Base-by-base conservation (phyloP, 306 rosid genomes). In the Vigna trinervia region DNA sequence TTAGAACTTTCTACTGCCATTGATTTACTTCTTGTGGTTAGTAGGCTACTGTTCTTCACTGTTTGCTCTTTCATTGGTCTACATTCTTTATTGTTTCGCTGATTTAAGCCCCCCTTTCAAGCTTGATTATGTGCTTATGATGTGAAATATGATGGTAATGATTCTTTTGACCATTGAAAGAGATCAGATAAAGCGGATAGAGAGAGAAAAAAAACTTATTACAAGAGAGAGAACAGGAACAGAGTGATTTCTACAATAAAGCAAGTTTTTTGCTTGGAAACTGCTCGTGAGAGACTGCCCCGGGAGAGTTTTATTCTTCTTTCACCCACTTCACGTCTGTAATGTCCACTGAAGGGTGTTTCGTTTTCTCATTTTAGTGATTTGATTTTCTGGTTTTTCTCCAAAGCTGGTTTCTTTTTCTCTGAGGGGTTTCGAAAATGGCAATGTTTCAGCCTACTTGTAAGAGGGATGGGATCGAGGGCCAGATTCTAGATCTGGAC, bases 401-500 rank as follows among this genome's bases (percentile, higher is more conserved):
- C 19, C 43, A 60, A 60, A 60, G 66, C 43, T 60, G 12, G 11
- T 28, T 30, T 32, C 20, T 28, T 60, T 60, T 5, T 5, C 20
- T 5, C 66, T 8, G 62, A 30, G 65, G 85, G 81, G 45, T 64
- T 77, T 41, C 48, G 6, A 17, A 69, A 39, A 87, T 87, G 91
- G 87, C 88, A 41, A 88, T 88, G 91, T 88, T 78, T 74, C 78
- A 81, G 86, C 80, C 85, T 63, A 56, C 80, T 10, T 13, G 66
- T 30, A 88, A 79, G 77, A 52, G 85, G 62, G 85, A 76, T 20
- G 83, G 88, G 19, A 83, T 87, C n/a, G 89, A 86, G 41, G 89
- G 89, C 62, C 87, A 79, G 75, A 83, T 88, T 77, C 79, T 88
- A 76, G 92, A 88, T 88, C 88, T 88, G 85, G 92, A 84, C 52